These are phyloP conservation scores for Entomortierella beljakovae DNA, from an alignment of 192 early-diverging fungal species.

Conservation along the genomic window DNA sequence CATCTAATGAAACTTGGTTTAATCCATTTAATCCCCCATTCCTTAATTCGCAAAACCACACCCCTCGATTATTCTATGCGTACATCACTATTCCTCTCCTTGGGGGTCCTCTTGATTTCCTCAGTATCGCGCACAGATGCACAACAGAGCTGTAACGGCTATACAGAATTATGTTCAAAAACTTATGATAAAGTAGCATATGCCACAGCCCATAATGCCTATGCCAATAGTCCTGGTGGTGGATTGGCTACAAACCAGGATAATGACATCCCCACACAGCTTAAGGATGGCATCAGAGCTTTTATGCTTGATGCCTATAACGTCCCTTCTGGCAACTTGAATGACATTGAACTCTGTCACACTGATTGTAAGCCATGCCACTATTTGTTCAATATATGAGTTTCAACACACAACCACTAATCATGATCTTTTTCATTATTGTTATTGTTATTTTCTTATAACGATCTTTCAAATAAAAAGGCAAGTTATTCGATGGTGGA, in stretches of 20 bases:
- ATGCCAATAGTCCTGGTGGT: slow-evolving; percentile 60
- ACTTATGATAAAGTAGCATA: slow-evolving; percentile 73
- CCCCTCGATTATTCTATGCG: slow-evolving; percentile 10
- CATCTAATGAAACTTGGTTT: too few relatives aligned
- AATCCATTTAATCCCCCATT: too few relatives aligned
- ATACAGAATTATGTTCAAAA: slow-evolving; percentile 72
- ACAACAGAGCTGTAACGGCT: slow-evolving; percentile 71
- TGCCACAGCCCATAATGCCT: slow-evolving; percentile 82
- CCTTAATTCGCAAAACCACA: too few relatives aligned
- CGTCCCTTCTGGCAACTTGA: slow-evolving; percentile 27
- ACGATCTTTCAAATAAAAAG: background rate
- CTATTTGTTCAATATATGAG: background rate
- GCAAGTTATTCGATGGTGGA: slow-evolving; percentile 25
- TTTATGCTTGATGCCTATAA: slow-evolving; percentile 74
- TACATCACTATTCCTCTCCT: slow-evolving; percentile 20
- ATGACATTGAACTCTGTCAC: slow-evolving; percentile 73
- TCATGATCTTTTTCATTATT: background rate
- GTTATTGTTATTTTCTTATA: background rate
- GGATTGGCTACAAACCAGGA: slow-evolving; percentile 78
- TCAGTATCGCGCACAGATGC: slow-evolving; percentile 14
- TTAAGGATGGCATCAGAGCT: slow-evolving; percentile 78
- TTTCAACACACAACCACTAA: background rate
- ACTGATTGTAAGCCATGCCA: slow-evolving; percentile 55
- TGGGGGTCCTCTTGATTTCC: background rate
- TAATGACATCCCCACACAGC: slow-evolving; percentile 68